These are phyloP conservation scores for Phyllosticta ampelicida DNA, from an alignment of 2,329 filamentous ascomycete genomes.

Conservation along the genomic window DNA sequence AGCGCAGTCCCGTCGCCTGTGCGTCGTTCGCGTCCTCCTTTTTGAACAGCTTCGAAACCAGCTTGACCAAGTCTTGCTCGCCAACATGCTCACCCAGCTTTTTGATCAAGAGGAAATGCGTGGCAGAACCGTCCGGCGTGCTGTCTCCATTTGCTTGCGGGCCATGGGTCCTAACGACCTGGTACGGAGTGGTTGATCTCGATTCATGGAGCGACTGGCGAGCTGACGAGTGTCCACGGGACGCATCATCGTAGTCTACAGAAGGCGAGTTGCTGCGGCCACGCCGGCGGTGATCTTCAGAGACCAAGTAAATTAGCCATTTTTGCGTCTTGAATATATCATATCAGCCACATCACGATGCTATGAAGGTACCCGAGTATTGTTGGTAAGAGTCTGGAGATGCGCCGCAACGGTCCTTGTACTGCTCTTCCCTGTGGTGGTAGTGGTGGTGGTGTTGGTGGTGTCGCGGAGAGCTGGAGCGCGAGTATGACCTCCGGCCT, in stretches of 20 bases:
- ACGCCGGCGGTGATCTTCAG: conserved; percentile 9
- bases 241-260: neutral
- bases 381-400: conserved; percentile 8
- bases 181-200: neutral
- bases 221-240: neutral
- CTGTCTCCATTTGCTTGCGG: conserved; percentile 14
- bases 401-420: conserved; percentile 3
- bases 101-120: conserved; percentile 18
- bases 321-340: conserved; percentile 4
- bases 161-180: neutral
- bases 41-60: conserved; percentile 61
- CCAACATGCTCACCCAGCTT: conserved; percentile 30
- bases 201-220: conserved; percentile 5
- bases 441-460: too few species aligned
- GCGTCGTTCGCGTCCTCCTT: neutral
- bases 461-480: conserved; percentile 7
- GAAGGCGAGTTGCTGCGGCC: conserved; percentile 8
- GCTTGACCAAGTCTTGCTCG: conserved; percentile 33
- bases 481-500: neutral
- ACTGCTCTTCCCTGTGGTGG: neutral
- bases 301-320: conserved; percentile 8
- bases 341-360: conserved; percentile 10
- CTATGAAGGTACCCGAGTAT: conserved; percentile 10
- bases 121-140: conserved; percentile 12
- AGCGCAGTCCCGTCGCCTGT: conserved; percentile 22